These are phyloP conservation scores for Plasmodium adleri DNA, from an alignment of 169 alveolate genomes.

Conservation along the genomic window DNA sequence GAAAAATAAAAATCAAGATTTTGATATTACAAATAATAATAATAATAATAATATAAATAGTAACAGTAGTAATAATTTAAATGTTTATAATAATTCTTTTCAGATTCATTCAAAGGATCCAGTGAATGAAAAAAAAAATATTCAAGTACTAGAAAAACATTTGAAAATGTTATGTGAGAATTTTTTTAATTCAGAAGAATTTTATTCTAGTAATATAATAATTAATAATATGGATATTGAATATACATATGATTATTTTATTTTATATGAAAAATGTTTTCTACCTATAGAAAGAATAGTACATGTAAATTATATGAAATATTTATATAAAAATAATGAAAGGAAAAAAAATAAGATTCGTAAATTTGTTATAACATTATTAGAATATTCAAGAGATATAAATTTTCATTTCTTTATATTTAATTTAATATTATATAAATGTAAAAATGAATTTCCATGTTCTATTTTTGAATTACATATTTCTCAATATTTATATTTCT, in stretches of 20 bases:
- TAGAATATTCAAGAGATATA: conserved; percentile 38
- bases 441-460: conserved; percentile 71
- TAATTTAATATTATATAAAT: conserved; percentile 68
- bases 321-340: conserved; percentile 41
- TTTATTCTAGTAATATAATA: background rate
- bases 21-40: background rate
- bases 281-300: conserved; percentile 53
- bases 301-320: conserved; percentile 60
- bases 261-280: conserved; percentile 25
- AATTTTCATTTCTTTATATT: conserved; percentile 69
- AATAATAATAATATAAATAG: background rate
- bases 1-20: background rate
- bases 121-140: too few relatives aligned
- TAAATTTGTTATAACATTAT: conserved; percentile 31
- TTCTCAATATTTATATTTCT: conserved; percentile 55
- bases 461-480: conserved; percentile 37
- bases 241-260: conserved; percentile 21
- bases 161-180: background rate
- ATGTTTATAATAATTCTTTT: too few relatives aligned
- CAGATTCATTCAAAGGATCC: too few relatives aligned
- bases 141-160: background rate
- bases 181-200: conserved; percentile 1
- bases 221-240: conserved; percentile 21
- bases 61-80: too few relatives aligned
- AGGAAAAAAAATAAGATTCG: conserved; percentile 62